Percentiles rank a stretch among this genome's conserved stretches.
Evolutionary conservation across 257 asterid species (phyloP).

Genomic region (Dorcoceras hygrometricum): DNA sequence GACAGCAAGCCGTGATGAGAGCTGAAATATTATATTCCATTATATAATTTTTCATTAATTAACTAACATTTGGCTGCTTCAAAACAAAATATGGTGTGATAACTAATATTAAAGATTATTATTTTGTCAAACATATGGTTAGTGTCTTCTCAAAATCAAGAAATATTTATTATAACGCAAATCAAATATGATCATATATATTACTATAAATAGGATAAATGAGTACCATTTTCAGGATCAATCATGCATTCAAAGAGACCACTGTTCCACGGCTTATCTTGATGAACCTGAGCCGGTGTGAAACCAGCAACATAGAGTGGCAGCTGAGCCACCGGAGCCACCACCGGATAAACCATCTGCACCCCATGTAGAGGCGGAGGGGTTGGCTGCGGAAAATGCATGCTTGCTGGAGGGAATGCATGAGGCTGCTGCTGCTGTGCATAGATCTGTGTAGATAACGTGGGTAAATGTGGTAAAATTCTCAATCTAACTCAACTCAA

Average conservation of each 20-base stretch:
- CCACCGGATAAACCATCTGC: slow-evolving; percentile 9
- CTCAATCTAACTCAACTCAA: no score
- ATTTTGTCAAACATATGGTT: no score
- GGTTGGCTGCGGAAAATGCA: no score
- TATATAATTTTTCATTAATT: neutral
- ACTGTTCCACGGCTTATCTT: slow-evolving; percentile 37
- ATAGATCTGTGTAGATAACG: no score
- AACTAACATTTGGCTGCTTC: neutral
- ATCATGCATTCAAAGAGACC: slow-evolving; percentile 50
- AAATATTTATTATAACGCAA: neutral
- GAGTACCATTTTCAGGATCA: slow-evolving; percentile 51
- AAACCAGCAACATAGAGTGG: no score
- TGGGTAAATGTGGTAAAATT: no score
- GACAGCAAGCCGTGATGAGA: slow-evolving; percentile 36
- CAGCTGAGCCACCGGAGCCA: neutral
- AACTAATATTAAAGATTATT: no score
- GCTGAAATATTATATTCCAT: slow-evolving; percentile 32
- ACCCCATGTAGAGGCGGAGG: slow-evolving; percentile 7
- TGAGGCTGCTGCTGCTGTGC: neutral
- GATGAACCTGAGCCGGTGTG: no score
- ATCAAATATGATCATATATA: neutral
- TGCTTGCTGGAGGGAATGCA: no score
- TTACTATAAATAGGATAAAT: no score
- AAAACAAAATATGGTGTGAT: neutral
- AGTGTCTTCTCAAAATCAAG: no score